Evolutionary conservation across 2,329 filamentous ascomycete genomes (phyloP), one percentile per base, ranked within the genome.

Genomic region (Nemania abortiva): DNA sequence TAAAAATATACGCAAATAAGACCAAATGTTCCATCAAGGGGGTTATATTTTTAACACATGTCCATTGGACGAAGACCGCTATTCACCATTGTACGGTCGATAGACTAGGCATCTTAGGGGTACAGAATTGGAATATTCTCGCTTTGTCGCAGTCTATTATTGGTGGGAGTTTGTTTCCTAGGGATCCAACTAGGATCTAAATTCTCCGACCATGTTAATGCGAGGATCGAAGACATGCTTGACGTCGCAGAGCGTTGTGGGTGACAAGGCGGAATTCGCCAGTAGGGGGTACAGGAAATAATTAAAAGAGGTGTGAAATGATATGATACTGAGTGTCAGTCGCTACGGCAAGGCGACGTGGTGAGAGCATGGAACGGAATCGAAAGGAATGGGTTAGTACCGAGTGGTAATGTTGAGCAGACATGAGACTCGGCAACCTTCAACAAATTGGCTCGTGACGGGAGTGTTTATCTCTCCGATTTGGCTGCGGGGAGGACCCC

Each of bases 131-230:
- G 55, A 20, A 56, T 59, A 45, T 22, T 49, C 45, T 69, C 58
- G 50, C 62, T 59, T 62, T 58, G 27, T 60, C 62, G 39, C 50
- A 22, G 42, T 61, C 66, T 66, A 42, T 64, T 45, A 71, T 71
- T 71, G 69, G 69, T 69, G 65, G 54, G 61, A 37, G 29, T 53
- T 59, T 56, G 55, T 67, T 45, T 63, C 50, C 60, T 18, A 42
- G 59, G 47, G 58, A 58, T 49, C 39, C 24, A 24, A 53, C 63
- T 24, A 34, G 65, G 66, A 50, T 63, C 31, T 58, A 62, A 64
- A 63, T 49, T 70, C 69, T 69, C 69, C 69, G 59, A 70, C 62
- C 45, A 66, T 22, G 50, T 69, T 56, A 58, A 63, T 64, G 68
- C 60, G 64, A 70, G 64, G 64, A 62, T 65, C 47, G 11, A 6